Base-by-base conservation (phyloP, 805 yeast species). In the Monosporozyma yasuniensis region DNA sequence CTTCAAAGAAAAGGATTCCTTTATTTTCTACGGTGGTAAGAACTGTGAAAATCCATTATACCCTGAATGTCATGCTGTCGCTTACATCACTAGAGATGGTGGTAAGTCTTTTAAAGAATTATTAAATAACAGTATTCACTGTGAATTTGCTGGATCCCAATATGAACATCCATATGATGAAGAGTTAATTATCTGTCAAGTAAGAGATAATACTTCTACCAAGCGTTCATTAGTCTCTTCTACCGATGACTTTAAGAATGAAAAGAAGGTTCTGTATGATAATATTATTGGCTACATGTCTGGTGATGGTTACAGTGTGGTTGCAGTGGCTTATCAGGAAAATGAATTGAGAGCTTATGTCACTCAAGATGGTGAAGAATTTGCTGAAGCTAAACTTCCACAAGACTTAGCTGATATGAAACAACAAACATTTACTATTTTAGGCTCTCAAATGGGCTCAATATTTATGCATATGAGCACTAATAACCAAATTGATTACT, bases 381-480 rank as follows among this genome's bases (percentile, higher is more conserved):
- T 83, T 74, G 87, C 96, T 0, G 84, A 78, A 51, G 93, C 93
- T 0, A 73, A 77, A 51, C 83, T 88, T 66, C 98, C 99, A 1
- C 63, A 63, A 42, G 77, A 78, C 35, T 71, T 85, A 56, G 68
- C 75, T 6, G 79, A 83, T 22, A 77, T 77, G 42, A 72, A 74
- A 34, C 83, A 81, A 54, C 79, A 77, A 52, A 86, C 88, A 0
- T 89, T 87, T 66, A 90, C 96, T 0, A 76, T 91, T 22, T 70
- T 93, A 41, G 88, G 87, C 38, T 79, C 91, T 0, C 75, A 76
- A 25, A 74, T 88, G 0, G 77, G 82, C 30, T 79, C 95, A 1
- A 72, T 93, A 4, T 84, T 89, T 66, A 61, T 93, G 67, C 97
- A 88, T 64, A 84, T 89, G 7, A 86, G 96, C 3, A 83, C 90